A percentile compares a stretch with the other conserved stretches of the same genome.
Evolutionary conservation across 2,329 filamentous ascomycete species (phyloP).

Genomic region (Aspergillus candidus): DNA sequence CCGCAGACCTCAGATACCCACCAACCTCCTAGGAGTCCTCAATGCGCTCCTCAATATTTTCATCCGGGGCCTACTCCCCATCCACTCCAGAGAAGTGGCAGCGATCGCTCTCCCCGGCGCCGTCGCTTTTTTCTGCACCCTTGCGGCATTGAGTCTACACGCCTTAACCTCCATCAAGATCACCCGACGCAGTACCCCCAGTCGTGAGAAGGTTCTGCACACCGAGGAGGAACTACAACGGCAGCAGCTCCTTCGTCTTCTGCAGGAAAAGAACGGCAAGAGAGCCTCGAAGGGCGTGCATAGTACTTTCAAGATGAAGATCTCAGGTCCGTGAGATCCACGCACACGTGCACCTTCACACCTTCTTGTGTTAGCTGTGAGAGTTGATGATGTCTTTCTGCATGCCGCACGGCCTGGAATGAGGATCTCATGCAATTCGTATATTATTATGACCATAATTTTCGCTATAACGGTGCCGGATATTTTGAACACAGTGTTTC

Average conservation of each 20-base stretch:
- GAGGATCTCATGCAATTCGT: background rate
- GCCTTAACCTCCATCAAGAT: constrained; percentile 10
- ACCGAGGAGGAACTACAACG: constrained; percentile 38
- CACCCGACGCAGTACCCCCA: constrained; percentile 5
- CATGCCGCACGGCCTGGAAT: no score
- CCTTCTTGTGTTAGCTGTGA: constrained; percentile 3
- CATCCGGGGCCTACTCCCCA: constrained; percentile 22
- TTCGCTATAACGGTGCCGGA: background rate
- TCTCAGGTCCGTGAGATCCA: constrained; percentile 15
- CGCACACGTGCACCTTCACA: background rate
- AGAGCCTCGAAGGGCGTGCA: constrained; percentile 15
- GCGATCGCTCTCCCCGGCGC: constrained; percentile 23
- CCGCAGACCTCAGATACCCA: constrained; percentile 18
- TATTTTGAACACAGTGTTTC: no score
- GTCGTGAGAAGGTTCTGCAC: constrained; percentile 15
- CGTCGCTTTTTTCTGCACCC: constrained; percentile 24
- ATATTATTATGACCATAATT: background rate
- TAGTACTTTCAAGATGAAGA: constrained; percentile 25
- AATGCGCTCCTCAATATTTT: constrained; percentile 31
- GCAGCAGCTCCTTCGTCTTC: constrained; percentile 32
- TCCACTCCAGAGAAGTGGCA: constrained; percentile 21
- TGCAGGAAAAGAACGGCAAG: constrained; percentile 24
- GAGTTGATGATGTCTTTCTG: background rate
- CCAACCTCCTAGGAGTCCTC: constrained; percentile 27
- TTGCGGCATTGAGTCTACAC: constrained; percentile 23